Percentiles rank a stretch among this genome's conserved stretches.
Evolutionary conservation across 2,329 filamentous ascomycete genomes (phyloP).

Genomic region (Stagonosporopsis tanaceti): DNA sequence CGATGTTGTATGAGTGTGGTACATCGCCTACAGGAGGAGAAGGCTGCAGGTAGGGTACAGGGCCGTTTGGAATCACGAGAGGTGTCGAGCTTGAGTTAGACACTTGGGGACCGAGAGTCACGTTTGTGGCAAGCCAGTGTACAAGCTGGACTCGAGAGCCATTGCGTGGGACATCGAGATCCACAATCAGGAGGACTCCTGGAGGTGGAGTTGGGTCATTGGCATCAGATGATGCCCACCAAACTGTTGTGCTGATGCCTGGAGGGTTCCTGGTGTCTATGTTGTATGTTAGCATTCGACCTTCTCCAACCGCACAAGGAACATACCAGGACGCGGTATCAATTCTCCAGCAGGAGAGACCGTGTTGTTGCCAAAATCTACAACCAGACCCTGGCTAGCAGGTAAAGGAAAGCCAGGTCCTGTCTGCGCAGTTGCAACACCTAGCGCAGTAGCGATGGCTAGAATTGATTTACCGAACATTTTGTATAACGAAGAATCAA

Average conservation of each 20-base stretch:
- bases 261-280: slow-evolving; percentile 38
- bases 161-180: slow-evolving; percentile 43
- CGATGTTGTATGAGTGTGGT: slow-evolving; percentile 40
- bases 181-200: slow-evolving; percentile 40
- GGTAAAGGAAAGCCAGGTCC: slow-evolving; percentile 44
- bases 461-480: slow-evolving; percentile 28
- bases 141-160: slow-evolving; percentile 39
- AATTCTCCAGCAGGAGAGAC: slow-evolving; percentile 45
- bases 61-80: slow-evolving; percentile 12
- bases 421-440: slow-evolving; percentile 28
- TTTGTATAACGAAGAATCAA: background rate
- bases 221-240: slow-evolving; percentile 11
- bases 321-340: slow-evolving; percentile 42
- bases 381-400: slow-evolving; percentile 26
- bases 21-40: slow-evolving; percentile 39
- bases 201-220: background rate
- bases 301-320: background rate
- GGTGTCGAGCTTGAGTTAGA: slow-evolving; percentile 13
- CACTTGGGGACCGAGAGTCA: slow-evolving; percentile 26
- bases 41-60: slow-evolving; percentile 34
- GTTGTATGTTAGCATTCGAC: background rate
- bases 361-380: slow-evolving; percentile 43
- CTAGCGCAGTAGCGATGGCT: slow-evolving; percentile 23
- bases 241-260: slow-evolving; percentile 33
- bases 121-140: slow-evolving; percentile 42